These are phyloP conservation scores for Gracilaria domingensis DNA, from an alignment of 23 red algal genomes.

Conservation along the genomic window DNA sequence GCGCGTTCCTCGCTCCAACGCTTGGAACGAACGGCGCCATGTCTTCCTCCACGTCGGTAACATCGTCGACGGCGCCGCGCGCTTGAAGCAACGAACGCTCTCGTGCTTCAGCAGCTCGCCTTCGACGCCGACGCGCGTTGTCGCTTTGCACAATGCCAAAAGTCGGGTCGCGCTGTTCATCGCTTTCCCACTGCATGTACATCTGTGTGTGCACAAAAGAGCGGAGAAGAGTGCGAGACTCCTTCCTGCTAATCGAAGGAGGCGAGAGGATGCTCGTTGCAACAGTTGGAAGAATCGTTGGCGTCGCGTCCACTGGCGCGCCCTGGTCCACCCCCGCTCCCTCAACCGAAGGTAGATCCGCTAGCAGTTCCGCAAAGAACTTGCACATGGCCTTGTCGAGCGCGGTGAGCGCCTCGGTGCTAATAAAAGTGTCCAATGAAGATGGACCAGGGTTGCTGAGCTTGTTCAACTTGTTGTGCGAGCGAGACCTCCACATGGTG, in stretches of 20 bases:
- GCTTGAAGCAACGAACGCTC: not conserved
- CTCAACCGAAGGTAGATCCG: slow-evolving; percentile 28
- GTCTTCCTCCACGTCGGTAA: slow-evolving; percentile 30
- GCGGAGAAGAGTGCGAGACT: not conserved
- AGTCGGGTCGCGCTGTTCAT: slow-evolving; percentile 21
- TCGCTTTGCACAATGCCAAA: slow-evolving; percentile 30
- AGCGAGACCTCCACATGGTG: slow-evolving; percentile 43
- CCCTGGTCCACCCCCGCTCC: not conserved
- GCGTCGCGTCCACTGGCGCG: not conserved
- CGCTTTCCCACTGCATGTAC: slow-evolving; percentile 74
- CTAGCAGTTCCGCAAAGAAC: slow-evolving; percentile 71
- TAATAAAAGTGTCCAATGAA: slow-evolving; percentile 27
- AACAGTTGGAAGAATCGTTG: not conserved
- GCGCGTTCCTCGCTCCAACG: not conserved
- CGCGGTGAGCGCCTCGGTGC: slow-evolving; percentile 28
- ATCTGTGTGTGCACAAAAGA: slow-evolving; percentile 47
- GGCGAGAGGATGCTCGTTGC: not conserved
- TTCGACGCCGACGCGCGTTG: not conserved
- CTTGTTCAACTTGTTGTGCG: slow-evolving; percentile 9
- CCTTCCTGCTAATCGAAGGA: slow-evolving; percentile 11
- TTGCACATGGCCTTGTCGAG: slow-evolving; percentile 58
- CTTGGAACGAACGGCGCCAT: not conserved
- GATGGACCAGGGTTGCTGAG: not conserved
- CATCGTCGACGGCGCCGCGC: not conserved
- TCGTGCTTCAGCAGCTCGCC: not conserved